A percentile compares a stretch with the other conserved stretches of the same genome.
Evolutionary conservation across 495 filamentous ascomycete species (phyloP).

Genomic region (Letharia columbiana): DNA sequence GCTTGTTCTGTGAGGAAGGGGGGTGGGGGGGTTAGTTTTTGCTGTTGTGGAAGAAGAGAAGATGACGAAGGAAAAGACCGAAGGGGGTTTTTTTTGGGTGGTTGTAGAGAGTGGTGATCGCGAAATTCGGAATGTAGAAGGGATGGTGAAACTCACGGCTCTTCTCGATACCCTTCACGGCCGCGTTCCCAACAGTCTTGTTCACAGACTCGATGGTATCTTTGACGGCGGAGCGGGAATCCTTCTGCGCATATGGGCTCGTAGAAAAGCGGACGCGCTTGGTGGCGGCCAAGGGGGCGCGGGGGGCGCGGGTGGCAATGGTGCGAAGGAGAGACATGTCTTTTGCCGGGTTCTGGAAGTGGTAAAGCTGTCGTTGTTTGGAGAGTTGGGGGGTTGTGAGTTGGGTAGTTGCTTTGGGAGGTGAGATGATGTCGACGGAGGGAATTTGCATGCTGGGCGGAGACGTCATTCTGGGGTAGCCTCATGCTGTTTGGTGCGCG

Average conservation of each 20-base stretch:
- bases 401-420: background rate
- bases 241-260: conserved; percentile 11
- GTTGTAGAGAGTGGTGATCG: no score
- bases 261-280: conserved; percentile 9
- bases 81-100: no score
- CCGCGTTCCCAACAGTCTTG: conserved; percentile 42
- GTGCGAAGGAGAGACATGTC: conserved; percentile 7
- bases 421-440: background rate
- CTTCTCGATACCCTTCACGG: conserved; percentile 54
- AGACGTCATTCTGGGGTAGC: background rate
- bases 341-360: background rate
- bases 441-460: background rate
- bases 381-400: background rate
- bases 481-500: background rate
- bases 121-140: background rate
- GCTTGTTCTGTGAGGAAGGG: conserved; percentile 36
- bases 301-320: conserved; percentile 4
- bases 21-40: background rate
- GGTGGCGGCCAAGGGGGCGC: background rate
- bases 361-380: background rate
- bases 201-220: conserved; percentile 51
- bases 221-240: conserved; percentile 42
- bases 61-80: background rate
- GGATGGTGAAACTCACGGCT: conserved; percentile 36
- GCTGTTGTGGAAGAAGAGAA: background rate